A percentile compares a stretch with the other conserved stretches of the same genome.
phyloP scores from a whole-genome alignment of 2,329 filamentous ascomycete genomes.

The Gyromitra esculenta region DNA sequence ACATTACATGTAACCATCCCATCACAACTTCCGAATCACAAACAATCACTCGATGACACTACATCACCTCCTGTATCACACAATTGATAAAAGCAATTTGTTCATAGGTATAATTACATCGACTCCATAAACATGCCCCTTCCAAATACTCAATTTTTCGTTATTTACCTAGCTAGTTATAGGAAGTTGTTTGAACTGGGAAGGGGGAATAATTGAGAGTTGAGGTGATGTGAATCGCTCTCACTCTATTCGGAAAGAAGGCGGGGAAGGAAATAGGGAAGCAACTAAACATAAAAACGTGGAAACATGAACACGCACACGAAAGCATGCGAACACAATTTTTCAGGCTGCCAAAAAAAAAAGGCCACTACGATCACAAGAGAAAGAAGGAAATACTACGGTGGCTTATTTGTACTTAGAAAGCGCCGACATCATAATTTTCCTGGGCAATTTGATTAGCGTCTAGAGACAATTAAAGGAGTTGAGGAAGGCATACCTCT shows the following conservation, averaged over 20 bases:
- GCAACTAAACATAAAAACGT: conserved; percentile 10
- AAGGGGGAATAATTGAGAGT: not conserved
- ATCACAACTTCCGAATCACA: not conserved
- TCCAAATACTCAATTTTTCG: conserved; percentile 19
- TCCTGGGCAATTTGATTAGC: conserved; percentile 67
- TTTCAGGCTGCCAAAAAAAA: conserved; percentile 31
- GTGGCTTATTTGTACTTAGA: conserved; percentile 66
- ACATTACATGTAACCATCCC: not conserved
- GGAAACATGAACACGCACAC: conserved; percentile 12
- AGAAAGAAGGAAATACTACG: not conserved
- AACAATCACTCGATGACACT: not conserved
- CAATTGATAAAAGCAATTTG: not conserved
- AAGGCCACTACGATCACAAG: not conserved
- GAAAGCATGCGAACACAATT: conserved; percentile 15
- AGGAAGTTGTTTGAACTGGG: conserved; percentile 1
- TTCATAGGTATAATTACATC: conserved; percentile 41
- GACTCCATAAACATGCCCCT: not conserved
- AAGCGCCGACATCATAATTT: conserved; percentile 91
- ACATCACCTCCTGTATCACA: not conserved
- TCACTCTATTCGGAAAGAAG: not conserved
- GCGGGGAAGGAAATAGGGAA: conserved; percentile 15
- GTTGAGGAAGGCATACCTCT: conserved; percentile 68
- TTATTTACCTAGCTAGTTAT: conserved; percentile 32
- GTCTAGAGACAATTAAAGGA: not conserved
- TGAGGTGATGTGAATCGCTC: conserved; percentile 7